These are phyloP conservation scores for Solanum hybrid DNA, from an alignment of 305 asterid genomes.

Conservation along the genomic window DNA sequence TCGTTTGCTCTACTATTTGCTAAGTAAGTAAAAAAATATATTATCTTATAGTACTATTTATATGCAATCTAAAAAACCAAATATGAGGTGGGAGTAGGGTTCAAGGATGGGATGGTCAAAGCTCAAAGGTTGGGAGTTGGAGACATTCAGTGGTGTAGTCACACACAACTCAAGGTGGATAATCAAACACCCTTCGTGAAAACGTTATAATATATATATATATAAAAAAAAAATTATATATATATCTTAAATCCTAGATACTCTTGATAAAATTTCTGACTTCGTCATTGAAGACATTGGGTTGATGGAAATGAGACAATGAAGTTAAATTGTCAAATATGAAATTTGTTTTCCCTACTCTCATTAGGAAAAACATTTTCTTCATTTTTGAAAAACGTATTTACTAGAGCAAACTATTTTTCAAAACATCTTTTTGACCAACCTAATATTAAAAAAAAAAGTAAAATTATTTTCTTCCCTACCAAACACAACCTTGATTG, in stretches of 20 bases:
- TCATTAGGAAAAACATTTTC: background rate
- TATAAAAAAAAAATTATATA: too few species aligned
- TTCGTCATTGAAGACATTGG: accelerated
- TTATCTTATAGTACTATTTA: background rate
- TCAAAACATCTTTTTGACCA: background rate
- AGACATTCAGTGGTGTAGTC: background rate
- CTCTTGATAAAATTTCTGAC: accelerated
- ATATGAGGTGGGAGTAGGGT: background rate
- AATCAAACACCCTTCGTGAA: background rate
- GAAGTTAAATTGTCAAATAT: background rate
- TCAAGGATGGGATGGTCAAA: background rate
- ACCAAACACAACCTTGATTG: background rate
- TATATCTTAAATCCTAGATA: too few species aligned
- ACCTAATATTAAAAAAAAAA: background rate
- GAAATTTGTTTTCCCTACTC: background rate
- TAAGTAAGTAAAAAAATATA: background rate
- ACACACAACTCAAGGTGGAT: background rate
- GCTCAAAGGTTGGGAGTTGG: background rate
- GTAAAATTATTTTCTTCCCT: too few species aligned
- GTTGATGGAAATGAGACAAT: background rate
- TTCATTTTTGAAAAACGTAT: background rate
- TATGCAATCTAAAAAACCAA: too few species aligned
- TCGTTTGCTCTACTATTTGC: background rate
- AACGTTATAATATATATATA: background rate
- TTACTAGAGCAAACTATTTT: background rate